Conservation (phyloP, 129 eudicot genomes). For the Helichrysum umbraculigerum region DNA sequence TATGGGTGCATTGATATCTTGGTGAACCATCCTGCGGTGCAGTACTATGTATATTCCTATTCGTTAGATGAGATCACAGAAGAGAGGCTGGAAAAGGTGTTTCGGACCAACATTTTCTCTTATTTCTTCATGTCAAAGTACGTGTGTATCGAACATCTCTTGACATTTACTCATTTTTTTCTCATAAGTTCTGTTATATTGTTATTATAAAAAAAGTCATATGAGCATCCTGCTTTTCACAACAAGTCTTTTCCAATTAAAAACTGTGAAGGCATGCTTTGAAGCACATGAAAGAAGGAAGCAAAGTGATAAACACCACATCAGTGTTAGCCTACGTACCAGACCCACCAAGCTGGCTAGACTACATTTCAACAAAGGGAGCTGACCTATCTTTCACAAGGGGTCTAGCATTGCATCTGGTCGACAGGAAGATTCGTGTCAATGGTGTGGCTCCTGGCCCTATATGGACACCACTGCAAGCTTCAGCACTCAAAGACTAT, state of each 20-base stretch:
- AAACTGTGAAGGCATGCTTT: constrained; percentile 56
- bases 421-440: constrained; percentile 57
- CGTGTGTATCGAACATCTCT: background rate
- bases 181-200: no score
- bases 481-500: constrained; percentile 48
- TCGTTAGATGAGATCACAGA: constrained; percentile 74
- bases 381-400: constrained; percentile 68
- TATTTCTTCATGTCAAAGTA: constrained; percentile 65
- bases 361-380: constrained; percentile 73
- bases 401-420: constrained; percentile 56
- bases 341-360: constrained; percentile 40
- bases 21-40: constrained; percentile 71
- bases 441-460: constrained; percentile 96
- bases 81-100: constrained; percentile 65
- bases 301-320: constrained; percentile 68
- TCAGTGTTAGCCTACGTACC: constrained; percentile 62
- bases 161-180: background rate
- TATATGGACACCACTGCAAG: constrained; percentile 72
- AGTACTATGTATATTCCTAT: constrained; percentile 40
- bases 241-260: no score
- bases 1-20: constrained; percentile 61
- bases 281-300: constrained; percentile 87
- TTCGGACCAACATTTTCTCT: constrained; percentile 73
- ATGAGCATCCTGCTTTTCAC: no score
- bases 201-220: no score